Evolutionary conservation across 202 grass and related monocot genomes (phyloP).

Genomic region (Schoenoplectus triqueter): DNA sequence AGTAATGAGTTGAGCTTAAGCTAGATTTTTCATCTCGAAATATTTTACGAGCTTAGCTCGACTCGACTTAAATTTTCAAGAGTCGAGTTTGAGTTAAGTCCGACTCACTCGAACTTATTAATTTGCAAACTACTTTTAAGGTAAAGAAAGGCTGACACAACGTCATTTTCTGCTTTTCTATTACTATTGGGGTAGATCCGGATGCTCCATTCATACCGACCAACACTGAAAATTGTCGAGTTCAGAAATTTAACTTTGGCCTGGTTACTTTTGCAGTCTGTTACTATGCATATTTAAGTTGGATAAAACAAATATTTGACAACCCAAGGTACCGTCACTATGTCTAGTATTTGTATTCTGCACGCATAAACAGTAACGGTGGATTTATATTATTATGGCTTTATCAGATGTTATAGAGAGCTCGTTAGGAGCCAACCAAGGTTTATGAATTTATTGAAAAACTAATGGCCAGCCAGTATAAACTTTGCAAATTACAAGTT

Average conservation of each 20-base stretch:
- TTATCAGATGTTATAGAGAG: background rate
- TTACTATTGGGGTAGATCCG: background rate
- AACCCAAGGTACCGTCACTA: background rate
- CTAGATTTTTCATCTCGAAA: too few species aligned
- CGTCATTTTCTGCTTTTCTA: background rate
- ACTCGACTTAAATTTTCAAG: too few species aligned
- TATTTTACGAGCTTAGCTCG: too few species aligned
- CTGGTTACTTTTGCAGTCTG: background rate
- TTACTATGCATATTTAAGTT: constrained; percentile 6
- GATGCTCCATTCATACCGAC: constrained; percentile 1
- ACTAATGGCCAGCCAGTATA: background rate
- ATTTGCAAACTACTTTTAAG: background rate
- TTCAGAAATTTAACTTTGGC: background rate
- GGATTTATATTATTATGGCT: background rate
- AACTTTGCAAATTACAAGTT: background rate
- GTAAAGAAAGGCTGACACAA: background rate
- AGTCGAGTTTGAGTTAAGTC: too few species aligned
- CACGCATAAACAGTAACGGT: background rate
- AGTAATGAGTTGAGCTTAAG: too few species aligned
- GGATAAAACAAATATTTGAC: background rate
- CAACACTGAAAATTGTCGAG: constrained; percentile 22
- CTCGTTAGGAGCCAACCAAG: background rate
- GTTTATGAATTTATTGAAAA: background rate
- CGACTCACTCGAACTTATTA: too few species aligned
- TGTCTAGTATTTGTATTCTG: constrained; percentile 1